Evolutionary conservation across 371 early-diverging fungal genomes (phyloP).

Genomic region (Apophysomyces variabilis): DNA sequence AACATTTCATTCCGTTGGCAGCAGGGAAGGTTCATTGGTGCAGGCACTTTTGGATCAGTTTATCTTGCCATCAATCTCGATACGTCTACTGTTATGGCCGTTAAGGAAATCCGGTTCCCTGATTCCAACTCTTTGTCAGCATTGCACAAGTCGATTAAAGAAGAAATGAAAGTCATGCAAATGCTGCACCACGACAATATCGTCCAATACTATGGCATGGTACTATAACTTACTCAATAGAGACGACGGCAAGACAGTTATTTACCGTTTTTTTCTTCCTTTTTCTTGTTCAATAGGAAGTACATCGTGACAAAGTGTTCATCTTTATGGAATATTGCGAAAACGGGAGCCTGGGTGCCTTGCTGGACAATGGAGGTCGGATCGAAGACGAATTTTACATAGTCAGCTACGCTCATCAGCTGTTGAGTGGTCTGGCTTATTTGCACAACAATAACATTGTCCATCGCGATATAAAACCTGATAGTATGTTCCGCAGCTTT

Average conservation of each 20-base stretch:
- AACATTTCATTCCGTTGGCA: constrained; percentile 87
- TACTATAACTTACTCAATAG: neutral
- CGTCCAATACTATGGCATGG: constrained; percentile 86
- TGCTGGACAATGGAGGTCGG: constrained; percentile 81
- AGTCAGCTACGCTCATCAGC: constrained; percentile 83
- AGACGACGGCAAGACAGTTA: neutral
- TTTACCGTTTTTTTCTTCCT: neutral
- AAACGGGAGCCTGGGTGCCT: constrained; percentile 77
- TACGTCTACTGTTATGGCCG: constrained; percentile 87
- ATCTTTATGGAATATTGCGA: constrained; percentile 96
- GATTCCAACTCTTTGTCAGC: constrained; percentile 71
- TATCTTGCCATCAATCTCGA: constrained; percentile 85
- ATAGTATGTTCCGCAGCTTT: constrained; percentile 59
- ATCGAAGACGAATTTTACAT: constrained; percentile 76
- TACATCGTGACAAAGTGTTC: constrained; percentile 87
- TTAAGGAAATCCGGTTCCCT: constrained; percentile 89
- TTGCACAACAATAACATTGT: constrained; percentile 87
- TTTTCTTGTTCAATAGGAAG: constrained; percentile 56
- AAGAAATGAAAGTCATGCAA: constrained; percentile 92
- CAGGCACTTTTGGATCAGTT: constrained; percentile 88
- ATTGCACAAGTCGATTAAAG: constrained; percentile 77
- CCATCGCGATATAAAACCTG: constrained; percentile 93
- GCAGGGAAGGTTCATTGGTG: constrained; percentile 83
- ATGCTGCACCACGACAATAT: constrained; percentile 88
- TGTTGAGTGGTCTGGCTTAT: constrained; percentile 86